Evolutionary conservation across 495 filamentous ascomycete species (phyloP).

Genomic region (Trichoderma virens): DNA sequence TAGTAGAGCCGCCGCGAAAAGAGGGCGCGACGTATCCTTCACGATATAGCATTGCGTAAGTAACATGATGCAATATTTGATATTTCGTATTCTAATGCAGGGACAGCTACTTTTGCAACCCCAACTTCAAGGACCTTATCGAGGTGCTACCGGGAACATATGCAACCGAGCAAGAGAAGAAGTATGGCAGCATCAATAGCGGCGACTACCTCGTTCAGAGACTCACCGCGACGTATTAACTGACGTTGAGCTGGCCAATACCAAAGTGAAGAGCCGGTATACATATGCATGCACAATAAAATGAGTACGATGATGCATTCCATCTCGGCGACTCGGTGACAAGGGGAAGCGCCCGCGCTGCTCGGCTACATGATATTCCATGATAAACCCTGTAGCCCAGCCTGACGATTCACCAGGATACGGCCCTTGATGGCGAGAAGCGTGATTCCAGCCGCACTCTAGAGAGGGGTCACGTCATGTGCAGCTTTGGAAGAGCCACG

Average conservation of each 20-base stretch:
- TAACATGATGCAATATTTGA: slow-evolving; percentile 5
- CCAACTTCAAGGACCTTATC: slow-evolving; percentile 69
- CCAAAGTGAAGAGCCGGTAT: neutral
- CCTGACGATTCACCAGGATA: too few species aligned
- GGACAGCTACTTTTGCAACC: slow-evolving; percentile 80
- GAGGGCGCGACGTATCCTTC: slow-evolving; percentile 48
- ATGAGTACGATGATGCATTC: too few species aligned
- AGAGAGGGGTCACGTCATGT: slow-evolving; percentile 1
- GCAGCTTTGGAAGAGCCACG: neutral
- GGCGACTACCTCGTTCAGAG: slow-evolving; percentile 79
- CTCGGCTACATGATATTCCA: too few species aligned
- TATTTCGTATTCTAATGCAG: slow-evolving; percentile 19
- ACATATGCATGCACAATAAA: too few species aligned
- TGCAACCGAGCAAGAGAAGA: slow-evolving; percentile 58
- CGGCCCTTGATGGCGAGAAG: neutral
- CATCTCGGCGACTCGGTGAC: too few species aligned
- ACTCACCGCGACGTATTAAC: slow-evolving; percentile 61
- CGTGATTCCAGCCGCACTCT: neutral
- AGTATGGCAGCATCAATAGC: slow-evolving; percentile 70
- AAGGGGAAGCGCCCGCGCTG: neutral
- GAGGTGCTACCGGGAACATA: slow-evolving; percentile 85
- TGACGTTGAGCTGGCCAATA: neutral
- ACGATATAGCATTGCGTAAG: slow-evolving; percentile 61
- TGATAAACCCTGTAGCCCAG: too few species aligned
- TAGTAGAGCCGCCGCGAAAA: slow-evolving; percentile 67